Evolutionary conservation across 257 asterid genomes (phyloP).

Genomic region (Solanum boliviense): DNA sequence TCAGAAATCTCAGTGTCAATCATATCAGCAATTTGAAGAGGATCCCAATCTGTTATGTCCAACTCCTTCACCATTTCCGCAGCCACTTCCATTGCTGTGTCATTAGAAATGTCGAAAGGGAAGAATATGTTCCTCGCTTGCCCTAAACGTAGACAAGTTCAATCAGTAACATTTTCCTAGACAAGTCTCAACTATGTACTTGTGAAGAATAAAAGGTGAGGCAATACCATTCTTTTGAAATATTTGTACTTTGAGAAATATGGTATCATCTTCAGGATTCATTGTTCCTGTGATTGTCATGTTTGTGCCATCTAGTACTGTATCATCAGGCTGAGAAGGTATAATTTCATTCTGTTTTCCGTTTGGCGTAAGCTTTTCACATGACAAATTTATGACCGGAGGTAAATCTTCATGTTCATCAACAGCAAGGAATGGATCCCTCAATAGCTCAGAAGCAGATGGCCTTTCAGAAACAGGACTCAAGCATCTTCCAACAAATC

Average conservation of each 20-base stretch:
- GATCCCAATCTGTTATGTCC: constrained; percentile 59
- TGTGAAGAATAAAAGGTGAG: background rate
- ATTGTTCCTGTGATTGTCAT: constrained; percentile 64
- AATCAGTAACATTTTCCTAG: background rate
- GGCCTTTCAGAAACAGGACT: constrained; percentile 47
- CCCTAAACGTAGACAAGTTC: constrained; percentile 19
- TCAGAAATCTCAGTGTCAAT: constrained; percentile 47
- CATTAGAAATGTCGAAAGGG: constrained; percentile 54
- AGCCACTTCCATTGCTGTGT: constrained; percentile 66
- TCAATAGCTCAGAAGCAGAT: constrained; percentile 48
- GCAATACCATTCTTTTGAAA: constrained; percentile 47
- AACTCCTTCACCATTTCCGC: constrained; percentile 73
- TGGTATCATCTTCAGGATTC: constrained; percentile 52
- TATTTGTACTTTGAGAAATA: constrained; percentile 62
- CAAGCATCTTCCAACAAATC: constrained; percentile 66
- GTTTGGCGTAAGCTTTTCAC: background rate
- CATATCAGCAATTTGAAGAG: constrained; percentile 68
- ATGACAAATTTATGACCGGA: constrained; percentile 7
- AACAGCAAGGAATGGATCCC: constrained; percentile 51
- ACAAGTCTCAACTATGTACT: background rate
- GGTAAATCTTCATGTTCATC: constrained; percentile 26
- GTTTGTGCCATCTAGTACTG: constrained; percentile 16
- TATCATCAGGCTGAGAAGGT: background rate
- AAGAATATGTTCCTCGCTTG: constrained; percentile 43
- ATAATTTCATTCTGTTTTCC: background rate